phyloP scores from a whole-genome alignment of 1,284 basidiomycete species.

The Agaricales sp. region DNA sequence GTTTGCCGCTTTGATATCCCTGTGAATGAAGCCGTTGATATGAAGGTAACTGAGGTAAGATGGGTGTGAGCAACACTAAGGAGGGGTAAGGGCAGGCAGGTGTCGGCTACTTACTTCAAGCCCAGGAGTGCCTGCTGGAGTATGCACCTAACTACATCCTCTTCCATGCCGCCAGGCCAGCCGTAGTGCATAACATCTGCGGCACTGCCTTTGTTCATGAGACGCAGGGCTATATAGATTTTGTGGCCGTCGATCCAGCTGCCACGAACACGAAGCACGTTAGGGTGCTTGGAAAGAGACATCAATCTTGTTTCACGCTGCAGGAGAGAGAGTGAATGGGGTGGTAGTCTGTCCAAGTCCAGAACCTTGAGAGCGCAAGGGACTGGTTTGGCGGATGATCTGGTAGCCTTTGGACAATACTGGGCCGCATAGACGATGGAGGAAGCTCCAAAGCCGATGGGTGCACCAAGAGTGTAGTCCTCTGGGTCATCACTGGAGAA shows the following conservation, averaged over 20 bases:
- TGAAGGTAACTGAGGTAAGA: constrained; percentile 59
- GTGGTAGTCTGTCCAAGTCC: constrained; percentile 72
- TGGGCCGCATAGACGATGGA: constrained; percentile 77
- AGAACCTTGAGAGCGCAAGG: constrained; percentile 83
- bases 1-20: constrained; percentile 87
- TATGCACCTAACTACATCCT: constrained; percentile 76
- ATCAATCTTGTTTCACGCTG: constrained; percentile 84
- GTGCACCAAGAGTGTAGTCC: constrained; percentile 65
- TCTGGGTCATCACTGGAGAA: constrained; percentile 44
- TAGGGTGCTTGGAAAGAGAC: constrained; percentile 90
- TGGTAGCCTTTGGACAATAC: constrained; percentile 35
- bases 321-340: constrained; percentile 54
- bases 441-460: constrained; percentile 82
- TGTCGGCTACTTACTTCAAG: constrained; percentile 56
- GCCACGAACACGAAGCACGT: constrained; percentile 82
- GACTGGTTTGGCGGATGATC: constrained; percentile 23
- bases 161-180: constrained; percentile 80
- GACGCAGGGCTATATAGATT: constrained; percentile 76
- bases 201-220: constrained; percentile 84
- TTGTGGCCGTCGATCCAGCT: constrained; percentile 81
- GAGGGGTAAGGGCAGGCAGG: too few relatives aligned
- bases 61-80: neutral
- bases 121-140: constrained; percentile 78
- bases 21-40: constrained; percentile 82
- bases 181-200: constrained; percentile 81